phyloP scores from a whole-genome alignment of 108 stramenopile species.

The Conticribra guillardii region DNA sequence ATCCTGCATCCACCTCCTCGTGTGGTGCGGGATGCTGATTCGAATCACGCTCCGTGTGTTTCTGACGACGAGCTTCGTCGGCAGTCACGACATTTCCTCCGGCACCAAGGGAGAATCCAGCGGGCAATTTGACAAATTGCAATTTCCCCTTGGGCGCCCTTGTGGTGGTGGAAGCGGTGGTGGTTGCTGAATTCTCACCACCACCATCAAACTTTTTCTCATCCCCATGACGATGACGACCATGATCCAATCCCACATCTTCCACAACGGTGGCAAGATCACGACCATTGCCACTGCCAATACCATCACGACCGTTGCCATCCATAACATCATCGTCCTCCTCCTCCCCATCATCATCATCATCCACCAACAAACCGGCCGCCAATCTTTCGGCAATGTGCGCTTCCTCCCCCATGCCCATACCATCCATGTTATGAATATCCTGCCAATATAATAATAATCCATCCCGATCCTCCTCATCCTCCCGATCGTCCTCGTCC shows the following conservation, averaged over 20 bases:
- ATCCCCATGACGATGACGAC: conserved; percentile 2
- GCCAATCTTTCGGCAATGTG: conserved; percentile 52
- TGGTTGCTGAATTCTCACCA: not conserved
- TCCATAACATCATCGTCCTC: conserved; percentile 7
- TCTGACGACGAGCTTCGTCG: conserved; percentile 25
- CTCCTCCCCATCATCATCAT: conserved; percentile 42
- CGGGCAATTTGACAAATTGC: conserved; percentile 43
- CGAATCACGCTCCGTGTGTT: conserved; percentile 1
- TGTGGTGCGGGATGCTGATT: too few species aligned
- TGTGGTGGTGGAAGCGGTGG: not conserved
- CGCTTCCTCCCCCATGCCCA: too few species aligned
- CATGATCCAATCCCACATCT: conserved; percentile 29
- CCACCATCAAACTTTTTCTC: conserved; percentile 1
- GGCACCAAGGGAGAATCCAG: conserved; percentile 37
- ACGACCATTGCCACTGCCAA: too few species aligned
- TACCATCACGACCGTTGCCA: too few species aligned
- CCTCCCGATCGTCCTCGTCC: conserved; percentile 9
- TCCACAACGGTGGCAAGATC: not conserved
- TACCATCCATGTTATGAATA: conserved; percentile 20
- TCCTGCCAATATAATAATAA: not conserved
- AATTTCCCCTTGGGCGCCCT: conserved; percentile 22
- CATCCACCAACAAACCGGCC: conserved; percentile 41
- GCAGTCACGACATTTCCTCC: conserved; percentile 42
- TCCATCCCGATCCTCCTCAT: not conserved
- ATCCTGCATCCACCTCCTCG: not conserved